Percentiles rank a stretch among this genome's conserved stretches.
Conservation (phyloP, 225 moss, liverwort and hornwort genomes). For the Straminergon stramineum region DNA sequence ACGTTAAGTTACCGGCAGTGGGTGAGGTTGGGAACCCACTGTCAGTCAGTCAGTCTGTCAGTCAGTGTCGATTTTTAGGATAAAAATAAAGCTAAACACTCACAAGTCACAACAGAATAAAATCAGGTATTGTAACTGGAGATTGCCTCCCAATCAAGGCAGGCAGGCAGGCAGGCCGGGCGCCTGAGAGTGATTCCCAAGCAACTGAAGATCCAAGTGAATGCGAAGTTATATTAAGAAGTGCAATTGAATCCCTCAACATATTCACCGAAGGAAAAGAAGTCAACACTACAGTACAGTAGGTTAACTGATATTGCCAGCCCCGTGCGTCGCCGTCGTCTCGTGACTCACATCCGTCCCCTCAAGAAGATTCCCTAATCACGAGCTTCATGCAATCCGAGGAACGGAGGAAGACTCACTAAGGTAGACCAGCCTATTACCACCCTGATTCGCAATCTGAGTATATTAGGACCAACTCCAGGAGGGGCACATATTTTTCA, state of each 20-base stretch:
- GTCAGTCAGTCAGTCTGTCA: not conserved
- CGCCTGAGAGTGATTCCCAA: not conserved
- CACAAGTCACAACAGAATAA: not conserved
- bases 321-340: too few species aligned
- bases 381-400: too few species aligned
- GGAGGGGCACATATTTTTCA: too few species aligned
- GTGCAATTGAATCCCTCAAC: not conserved
- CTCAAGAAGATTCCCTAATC: too few species aligned
- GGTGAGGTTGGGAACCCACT: not conserved
- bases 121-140: not conserved
- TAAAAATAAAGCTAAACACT: not conserved
- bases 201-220: not conserved
- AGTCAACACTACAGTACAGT: not conserved
- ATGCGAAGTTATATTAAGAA: not conserved
- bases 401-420: too few species aligned
- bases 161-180: not conserved
- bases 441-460: too few species aligned
- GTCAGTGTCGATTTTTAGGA: not conserved
- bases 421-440: too few species aligned
- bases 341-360: too few species aligned
- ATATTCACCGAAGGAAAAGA: not conserved
- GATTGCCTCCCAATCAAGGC: not conserved
- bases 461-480: too few species aligned
- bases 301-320: too few species aligned
- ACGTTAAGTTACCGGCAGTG: not conserved